Conservation (phyloP, 768 basidiomycete genomes). For the Sarcomyxa edulis region DNA sequence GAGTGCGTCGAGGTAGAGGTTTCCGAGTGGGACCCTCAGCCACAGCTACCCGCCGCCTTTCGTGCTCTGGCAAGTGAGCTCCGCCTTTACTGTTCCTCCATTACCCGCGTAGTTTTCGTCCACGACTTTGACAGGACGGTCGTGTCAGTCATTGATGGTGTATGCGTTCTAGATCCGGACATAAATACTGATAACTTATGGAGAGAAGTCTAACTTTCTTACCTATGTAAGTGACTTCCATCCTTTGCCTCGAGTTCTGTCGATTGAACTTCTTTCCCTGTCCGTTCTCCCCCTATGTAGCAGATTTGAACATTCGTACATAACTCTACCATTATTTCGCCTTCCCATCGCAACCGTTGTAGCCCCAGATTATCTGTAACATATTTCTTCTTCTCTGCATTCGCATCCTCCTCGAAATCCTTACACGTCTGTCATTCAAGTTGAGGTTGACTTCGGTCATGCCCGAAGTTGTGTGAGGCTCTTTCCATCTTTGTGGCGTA, state of each 20-base stretch:
- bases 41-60: conserved; percentile 47
- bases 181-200: conserved; percentile 24
- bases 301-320: no score
- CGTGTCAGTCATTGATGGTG: conserved; percentile 29
- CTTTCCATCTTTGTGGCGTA: no score
- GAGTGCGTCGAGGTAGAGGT: conserved; percentile 60
- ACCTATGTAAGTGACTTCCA: neutral
- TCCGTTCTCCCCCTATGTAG: no score
- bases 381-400: no score
- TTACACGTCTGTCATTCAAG: no score
- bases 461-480: no score
- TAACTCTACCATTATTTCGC: no score
- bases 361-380: no score
- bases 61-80: conserved; percentile 58
- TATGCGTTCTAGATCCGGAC: conserved; percentile 27
- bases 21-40: conserved; percentile 60
- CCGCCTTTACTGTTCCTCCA: conserved; percentile 50
- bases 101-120: conserved; percentile 54
- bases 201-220: conserved; percentile 23
- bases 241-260: neutral
- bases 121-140: conserved; percentile 57
- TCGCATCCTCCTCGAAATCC: no score
- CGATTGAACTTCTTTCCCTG: neutral
- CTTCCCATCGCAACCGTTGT: no score
- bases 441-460: no score